Percentiles rank a stretch among this genome's conserved stretches.
Evolutionary conservation across 2,329 filamentous ascomycete genomes (phyloP).

Genomic region (Fusarium lyarnte): DNA sequence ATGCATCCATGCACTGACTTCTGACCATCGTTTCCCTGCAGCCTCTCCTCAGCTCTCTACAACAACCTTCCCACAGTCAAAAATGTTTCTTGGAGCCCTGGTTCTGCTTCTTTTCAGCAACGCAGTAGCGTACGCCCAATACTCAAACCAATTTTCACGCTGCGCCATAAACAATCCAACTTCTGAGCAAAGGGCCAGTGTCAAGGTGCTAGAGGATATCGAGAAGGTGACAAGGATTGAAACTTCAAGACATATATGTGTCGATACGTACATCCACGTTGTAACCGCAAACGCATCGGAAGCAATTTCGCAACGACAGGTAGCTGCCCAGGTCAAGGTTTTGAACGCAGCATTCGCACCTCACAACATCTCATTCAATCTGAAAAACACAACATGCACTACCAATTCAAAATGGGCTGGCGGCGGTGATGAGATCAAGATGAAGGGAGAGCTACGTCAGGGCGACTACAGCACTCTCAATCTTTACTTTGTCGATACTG

Average conservation of each 20-base stretch:
- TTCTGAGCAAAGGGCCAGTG: neutral
- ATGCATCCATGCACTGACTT: neutral
- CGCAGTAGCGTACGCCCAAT: rapidly evolving
- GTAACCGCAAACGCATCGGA: neutral
- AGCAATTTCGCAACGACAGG: neutral
- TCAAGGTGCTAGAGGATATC: neutral
- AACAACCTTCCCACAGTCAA: too few species aligned
- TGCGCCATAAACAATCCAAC: neutral
- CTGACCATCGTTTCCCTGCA: rapidly evolving
- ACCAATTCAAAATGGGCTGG: neutral
- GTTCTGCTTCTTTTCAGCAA: neutral
- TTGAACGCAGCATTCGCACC: neutral
- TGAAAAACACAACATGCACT: neutral
- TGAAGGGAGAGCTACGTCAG: neutral
- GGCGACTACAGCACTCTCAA: neutral
- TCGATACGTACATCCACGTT: neutral
- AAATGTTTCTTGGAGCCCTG: neutral
- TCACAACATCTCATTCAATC: neutral
- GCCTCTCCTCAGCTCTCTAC: neutral
- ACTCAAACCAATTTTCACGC: neutral
- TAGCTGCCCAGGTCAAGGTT: neutral
- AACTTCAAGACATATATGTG: neutral
- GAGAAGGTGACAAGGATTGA: neutral
- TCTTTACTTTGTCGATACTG: neutral
- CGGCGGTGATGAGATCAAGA: neutral